phyloP scores from a whole-genome alignment of 306 rosid species.

The Benincasa hispida region DNA sequence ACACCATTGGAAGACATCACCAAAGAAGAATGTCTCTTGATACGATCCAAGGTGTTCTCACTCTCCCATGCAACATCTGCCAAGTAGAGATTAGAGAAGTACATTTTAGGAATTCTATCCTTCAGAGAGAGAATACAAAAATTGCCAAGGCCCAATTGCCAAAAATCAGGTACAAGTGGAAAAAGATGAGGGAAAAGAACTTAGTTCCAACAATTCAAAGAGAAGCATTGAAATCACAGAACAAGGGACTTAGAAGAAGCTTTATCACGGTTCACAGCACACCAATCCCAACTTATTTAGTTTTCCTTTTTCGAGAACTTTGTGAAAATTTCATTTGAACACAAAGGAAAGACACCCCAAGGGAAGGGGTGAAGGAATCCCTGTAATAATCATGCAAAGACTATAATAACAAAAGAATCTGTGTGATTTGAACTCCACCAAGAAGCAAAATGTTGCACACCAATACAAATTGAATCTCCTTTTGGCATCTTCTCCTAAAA shows the following conservation, averaged over 20 bases:
- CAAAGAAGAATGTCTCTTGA: no score
- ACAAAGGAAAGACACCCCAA: no score
- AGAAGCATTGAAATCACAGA: neutral
- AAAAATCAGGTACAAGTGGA: no score
- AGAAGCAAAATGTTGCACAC: neutral
- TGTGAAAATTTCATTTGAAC: neutral
- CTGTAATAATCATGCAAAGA: no score
- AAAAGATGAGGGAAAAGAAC: neutral
- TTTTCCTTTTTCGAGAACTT: neutral
- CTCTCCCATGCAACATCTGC: no score
- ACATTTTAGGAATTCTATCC: no score
- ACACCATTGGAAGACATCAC: no score
- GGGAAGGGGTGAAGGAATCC: neutral
- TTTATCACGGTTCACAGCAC: neutral
- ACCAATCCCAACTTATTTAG: neutral
- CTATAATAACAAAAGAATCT: no score
- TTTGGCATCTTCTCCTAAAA: neutral
- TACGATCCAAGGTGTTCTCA: no score
- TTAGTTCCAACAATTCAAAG: neutral
- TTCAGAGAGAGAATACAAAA: neutral
- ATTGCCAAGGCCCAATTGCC: neutral
- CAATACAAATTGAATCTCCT: neutral
- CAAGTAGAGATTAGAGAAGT: no score
- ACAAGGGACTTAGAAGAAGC: neutral
- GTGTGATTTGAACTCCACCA: no score